Base-by-base conservation (phyloP, 495 filamentous ascomycete genomes). In the Cladorrhinum samala region DNA sequence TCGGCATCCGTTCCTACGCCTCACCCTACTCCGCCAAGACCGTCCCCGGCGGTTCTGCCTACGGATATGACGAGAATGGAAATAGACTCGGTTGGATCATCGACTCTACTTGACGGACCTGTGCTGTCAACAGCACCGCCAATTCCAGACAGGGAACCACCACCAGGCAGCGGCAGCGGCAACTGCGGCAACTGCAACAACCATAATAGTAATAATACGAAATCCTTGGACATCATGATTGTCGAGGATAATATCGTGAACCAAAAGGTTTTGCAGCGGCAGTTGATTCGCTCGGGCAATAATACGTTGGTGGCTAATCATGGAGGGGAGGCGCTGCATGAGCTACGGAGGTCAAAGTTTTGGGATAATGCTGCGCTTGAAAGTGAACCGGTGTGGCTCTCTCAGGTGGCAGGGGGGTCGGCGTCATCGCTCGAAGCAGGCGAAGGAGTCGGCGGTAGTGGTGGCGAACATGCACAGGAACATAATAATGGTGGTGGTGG, bases 191-290 rank as follows among this genome's bases (percentile, higher is more conserved):
- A n/a, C n/a, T n/a, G n/a, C n/a, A n/a, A n/a, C n/a, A n/a, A n/a
- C n/a, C n/a, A n/a, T n/a, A n/a, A 23, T 17, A 20, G 36, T 20
- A 47, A 40, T 13, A 30, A 16, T 14, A 25, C 9, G 18, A 55
- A 20, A 19, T 57, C 67, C 8, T 64, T 73, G 21, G 72, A 78
- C 39, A 68, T 80, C 4, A 76, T 93, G 2, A 82, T 95, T 16
- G 88, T 93, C 0, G 89, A 95, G 66, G 89, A 92, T 63, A 93
- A 95, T 57, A 63, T 89, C 3, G 86, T 95, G 37, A 92, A 92
- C 60, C 85, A 87, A 58, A 78, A 75, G 37, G 85, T 92, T 2
- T 65, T 92, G 11, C 77, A 84, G 52, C 83, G 84, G 37, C 86
- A 89, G 58, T 75, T 95, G 17, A 71, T 77, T 33, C 84, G 84